These are phyloP conservation scores for Roridomyces roridus DNA, from an alignment of 768 basidiomycete species.

Conservation along the genomic window DNA sequence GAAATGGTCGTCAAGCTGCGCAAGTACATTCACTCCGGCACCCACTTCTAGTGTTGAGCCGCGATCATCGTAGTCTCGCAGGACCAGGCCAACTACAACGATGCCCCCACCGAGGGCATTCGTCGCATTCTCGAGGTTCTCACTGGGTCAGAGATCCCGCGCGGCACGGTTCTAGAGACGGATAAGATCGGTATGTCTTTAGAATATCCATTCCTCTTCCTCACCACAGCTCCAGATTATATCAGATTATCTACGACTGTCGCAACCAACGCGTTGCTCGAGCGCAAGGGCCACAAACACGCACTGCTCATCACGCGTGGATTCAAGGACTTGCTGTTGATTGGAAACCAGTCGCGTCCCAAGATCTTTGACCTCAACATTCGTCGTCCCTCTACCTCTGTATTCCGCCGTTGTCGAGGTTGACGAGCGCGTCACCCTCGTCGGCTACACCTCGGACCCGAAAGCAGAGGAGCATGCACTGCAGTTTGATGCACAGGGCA, in stretches of 20 bases:
- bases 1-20: slow-evolving; percentile 92
- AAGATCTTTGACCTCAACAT: slow-evolving; percentile 96
- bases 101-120: slow-evolving; percentile 95
- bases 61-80: slow-evolving; percentile 79
- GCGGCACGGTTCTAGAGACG: slow-evolving; percentile 72
- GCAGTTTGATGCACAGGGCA: slow-evolving; percentile 76
- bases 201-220: background rate
- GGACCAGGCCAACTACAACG: slow-evolving; percentile 85
- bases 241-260: slow-evolving; percentile 94
- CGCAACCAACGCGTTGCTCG: slow-evolving; percentile 94
- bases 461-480: slow-evolving; percentile 76
- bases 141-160: slow-evolving; percentile 68
- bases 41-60: background rate
- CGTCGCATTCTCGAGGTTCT: slow-evolving; percentile 83
- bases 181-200: slow-evolving; percentile 74
- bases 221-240: slow-evolving; percentile 63
- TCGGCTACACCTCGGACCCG: slow-evolving; percentile 93
- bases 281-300: slow-evolving; percentile 92
- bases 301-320: slow-evolving; percentile 91
- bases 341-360: slow-evolving; percentile 95
- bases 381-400: slow-evolving; percentile 72
- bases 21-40: slow-evolving; percentile 44
- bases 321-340: slow-evolving; percentile 89
- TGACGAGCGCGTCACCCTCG: slow-evolving; percentile 93
- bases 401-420: slow-evolving; percentile 78